phyloP scores from a whole-genome alignment of 1,139 yeast species.

The Casaregolazyma suthepensis region DNA sequence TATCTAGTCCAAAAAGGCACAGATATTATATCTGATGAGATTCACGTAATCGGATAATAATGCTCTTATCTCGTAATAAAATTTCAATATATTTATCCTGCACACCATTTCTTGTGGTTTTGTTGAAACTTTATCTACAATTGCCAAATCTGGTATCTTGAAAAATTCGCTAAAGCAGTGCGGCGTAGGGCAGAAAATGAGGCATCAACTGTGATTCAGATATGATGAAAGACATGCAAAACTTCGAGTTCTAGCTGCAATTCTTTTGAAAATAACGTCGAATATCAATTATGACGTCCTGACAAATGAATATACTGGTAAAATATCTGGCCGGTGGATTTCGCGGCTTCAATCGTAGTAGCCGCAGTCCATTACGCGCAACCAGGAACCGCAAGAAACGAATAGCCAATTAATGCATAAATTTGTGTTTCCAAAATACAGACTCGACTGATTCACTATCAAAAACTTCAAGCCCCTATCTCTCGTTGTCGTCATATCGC shows the following conservation, averaged over 20 bases:
- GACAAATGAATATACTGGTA: not conserved
- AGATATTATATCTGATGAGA: no score
- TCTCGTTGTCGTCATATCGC: not conserved
- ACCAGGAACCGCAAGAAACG: not conserved
- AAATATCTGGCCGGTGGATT: not conserved
- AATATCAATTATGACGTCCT: not conserved
- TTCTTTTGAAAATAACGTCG: not conserved
- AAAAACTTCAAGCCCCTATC: not conserved
- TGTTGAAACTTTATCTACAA: not conserved
- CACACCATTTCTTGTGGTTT: not conserved
- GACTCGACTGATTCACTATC: not conserved
- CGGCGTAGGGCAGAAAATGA: not conserved
- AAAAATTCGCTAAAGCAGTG: not conserved
- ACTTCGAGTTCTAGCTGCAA: not conserved
- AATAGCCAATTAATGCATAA: not conserved
- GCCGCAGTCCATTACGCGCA: not conserved
- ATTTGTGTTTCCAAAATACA: not conserved
- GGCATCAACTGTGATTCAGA: not conserved
- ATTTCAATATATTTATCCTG: not conserved
- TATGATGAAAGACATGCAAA: not conserved
- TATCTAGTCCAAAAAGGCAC: no score
- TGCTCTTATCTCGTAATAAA: no score
- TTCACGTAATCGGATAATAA: no score
- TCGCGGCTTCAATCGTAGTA: not conserved
- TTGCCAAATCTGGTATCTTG: not conserved